Conservation (phyloP, 495 filamentous ascomycete species). For the Xylaria castorea region DNA sequence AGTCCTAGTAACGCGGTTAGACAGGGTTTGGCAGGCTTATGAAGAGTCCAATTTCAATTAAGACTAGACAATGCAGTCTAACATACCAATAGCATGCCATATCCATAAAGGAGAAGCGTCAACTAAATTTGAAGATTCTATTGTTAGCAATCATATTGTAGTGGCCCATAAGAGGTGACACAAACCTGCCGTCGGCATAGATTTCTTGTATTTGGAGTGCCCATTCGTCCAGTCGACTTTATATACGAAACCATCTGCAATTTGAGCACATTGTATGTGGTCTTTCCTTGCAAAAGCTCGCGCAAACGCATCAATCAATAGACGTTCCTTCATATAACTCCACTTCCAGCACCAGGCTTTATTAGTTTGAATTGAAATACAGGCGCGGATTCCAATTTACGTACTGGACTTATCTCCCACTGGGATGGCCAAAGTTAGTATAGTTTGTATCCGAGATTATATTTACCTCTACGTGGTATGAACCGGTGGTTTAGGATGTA, state of each 20-base stretch:
- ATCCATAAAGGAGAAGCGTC: background rate
- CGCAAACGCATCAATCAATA: background rate
- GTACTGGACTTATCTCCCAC: background rate
- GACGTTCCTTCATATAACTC: background rate
- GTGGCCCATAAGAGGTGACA: background rate
- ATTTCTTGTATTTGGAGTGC: background rate
- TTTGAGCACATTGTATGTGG: background rate
- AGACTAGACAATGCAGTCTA: background rate
- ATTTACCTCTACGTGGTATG: background rate
- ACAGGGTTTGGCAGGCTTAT: background rate
- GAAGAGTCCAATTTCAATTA: background rate
- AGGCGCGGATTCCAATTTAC: background rate
- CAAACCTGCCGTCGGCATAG: background rate
- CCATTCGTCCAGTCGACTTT: background rate
- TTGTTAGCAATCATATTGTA: background rate
- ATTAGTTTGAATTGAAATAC: background rate
- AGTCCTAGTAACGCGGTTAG: background rate
- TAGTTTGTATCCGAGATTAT: background rate
- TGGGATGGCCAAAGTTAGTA: background rate
- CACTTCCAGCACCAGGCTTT: background rate
- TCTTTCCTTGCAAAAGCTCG: background rate
- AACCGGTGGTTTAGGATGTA: background rate
- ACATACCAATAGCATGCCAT: conserved; percentile 11
- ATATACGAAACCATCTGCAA: background rate
- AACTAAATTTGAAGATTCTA: background rate